A percentile compares a stretch with the other conserved stretches of the same genome.
Evolutionary conservation across 176 grass and related monocot species (phyloP).

Genomic region (Thalia dealbata): DNA sequence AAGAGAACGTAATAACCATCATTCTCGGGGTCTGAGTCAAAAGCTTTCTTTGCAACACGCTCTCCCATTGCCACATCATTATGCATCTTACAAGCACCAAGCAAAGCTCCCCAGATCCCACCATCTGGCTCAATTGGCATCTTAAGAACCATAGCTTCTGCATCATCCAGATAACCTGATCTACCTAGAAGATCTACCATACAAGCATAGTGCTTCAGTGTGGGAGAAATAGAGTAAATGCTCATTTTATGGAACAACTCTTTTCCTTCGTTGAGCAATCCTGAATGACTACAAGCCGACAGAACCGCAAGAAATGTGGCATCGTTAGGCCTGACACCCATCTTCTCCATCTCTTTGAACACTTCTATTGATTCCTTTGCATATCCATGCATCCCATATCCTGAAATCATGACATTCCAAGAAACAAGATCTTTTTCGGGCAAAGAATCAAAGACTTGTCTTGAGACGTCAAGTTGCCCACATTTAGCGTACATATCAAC

Average conservation of each 20-base stretch:
- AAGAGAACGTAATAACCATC: conserved; percentile 58
- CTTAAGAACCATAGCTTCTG: conserved; percentile 45
- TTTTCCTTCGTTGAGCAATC: conserved; percentile 45
- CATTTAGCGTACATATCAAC: conserved; percentile 77
- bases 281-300: conserved; percentile 62
- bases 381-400: conserved; percentile 61
- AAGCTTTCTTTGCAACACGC: conserved; percentile 42
- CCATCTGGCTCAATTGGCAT: conserved; percentile 67
- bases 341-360: conserved; percentile 44
- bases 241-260: conserved; percentile 41
- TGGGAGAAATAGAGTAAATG: conserved; percentile 34
- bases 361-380: conserved; percentile 43
- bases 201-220: conserved; percentile 60
- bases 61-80: conserved; percentile 46
- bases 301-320: conserved; percentile 60
- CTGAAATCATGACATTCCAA: conserved; percentile 79
- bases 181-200: conserved; percentile 65
- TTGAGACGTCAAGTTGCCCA: conserved; percentile 43
- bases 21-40: conserved; percentile 47
- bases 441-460: conserved; percentile 51
- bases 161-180: conserved; percentile 45
- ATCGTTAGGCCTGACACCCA: conserved; percentile 31
- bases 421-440: conserved; percentile 48
- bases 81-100: conserved; percentile 69
- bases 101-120: conserved; percentile 57